Evolutionary conservation across 192 early-diverging fungal genomes (phyloP).

Genomic region (Rhizophagus sp.): DNA sequence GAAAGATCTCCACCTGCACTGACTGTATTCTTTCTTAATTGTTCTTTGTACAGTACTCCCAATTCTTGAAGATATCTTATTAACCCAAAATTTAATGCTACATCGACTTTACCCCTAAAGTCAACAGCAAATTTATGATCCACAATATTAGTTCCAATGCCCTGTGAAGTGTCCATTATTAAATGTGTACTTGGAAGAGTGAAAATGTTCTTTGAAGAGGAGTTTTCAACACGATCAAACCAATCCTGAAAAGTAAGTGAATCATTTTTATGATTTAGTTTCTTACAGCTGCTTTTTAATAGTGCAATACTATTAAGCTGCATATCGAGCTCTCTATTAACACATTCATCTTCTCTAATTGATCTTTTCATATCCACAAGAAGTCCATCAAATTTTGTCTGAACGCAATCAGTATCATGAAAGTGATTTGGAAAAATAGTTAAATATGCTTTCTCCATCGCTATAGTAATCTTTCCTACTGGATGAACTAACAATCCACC

Average conservation of each 20-base stretch:
- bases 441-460: conserved; percentile 30
- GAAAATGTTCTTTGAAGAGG: conserved; percentile 38
- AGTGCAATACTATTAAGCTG: conserved; percentile 35
- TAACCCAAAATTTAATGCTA: conserved; percentile 49
- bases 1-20: not conserved
- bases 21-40: conserved; percentile 35
- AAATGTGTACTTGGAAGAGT: conserved; percentile 42
- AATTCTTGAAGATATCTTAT: conserved; percentile 50
- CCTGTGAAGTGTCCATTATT: conserved; percentile 41
- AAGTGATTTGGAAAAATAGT: conserved; percentile 50
- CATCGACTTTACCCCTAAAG: conserved; percentile 46
- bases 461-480: conserved; percentile 32
- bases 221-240: conserved; percentile 31
- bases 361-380: conserved; percentile 23
- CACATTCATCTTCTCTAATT: not conserved
- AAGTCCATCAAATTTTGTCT: conserved; percentile 31
- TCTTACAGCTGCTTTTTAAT: conserved; percentile 37
- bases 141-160: conserved; percentile 19
- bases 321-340: conserved; percentile 33
- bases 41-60: conserved; percentile 38
- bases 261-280: conserved; percentile 25
- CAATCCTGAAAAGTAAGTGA: conserved; percentile 20
- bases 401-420: conserved; percentile 46
- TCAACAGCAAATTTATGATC: conserved; percentile 41
- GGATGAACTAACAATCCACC: conserved; percentile 24